Base-by-base conservation (phyloP, 495 filamentous ascomycete species). In the Penicillium argentinense region DNA sequence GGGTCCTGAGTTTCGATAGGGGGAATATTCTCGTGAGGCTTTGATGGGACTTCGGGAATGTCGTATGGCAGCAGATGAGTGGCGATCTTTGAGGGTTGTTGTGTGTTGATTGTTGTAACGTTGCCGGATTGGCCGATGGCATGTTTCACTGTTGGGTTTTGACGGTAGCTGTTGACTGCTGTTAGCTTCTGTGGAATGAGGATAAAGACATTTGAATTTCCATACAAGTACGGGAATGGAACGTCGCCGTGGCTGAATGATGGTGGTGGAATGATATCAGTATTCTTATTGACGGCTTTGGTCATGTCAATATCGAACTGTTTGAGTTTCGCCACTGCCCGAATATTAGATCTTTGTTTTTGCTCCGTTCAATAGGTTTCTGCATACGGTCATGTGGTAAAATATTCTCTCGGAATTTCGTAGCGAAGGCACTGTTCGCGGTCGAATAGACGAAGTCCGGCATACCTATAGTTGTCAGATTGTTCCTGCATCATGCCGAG, bases 361-460 rank as follows among this genome's bases (percentile, higher is more conserved):
- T 13, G 0, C 13, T 19, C 3, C 18, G 6, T 4, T 5, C 24
- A 29, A n/a, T 2, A n/a, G n/a, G n/a, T n/a, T n/a, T n/a, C 3
- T 5, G 48, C 69, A 56, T 64, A 87, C 85, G 81, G 29, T 87
- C 73, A 41, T 84, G 81, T 7, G 82, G 73, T 0, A 88, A 54
- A 36, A 91, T 73, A 13, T 78, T 66, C 2, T 89, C 78, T 28
- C 77, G 74, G 42, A 93, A 80, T 21, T 80, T 78, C 11, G 71
- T 72, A 51, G 86, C 79, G 59, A 96, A 88, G 0, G 71, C 60
- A 39, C 82, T 80, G 1, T 70, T 63, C 3, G 72, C 69, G 3
- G 82, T 81, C 7, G 86, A 81, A 46, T 82, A 87, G 45, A 91
- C 87, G 57, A 90, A 93, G 60, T 97, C 91, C 16, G 82, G 79